A percentile compares a stretch with the other conserved stretches of the same genome.
phyloP scores from a whole-genome alignment of 2,329 filamentous ascomycete genomes.

The Penicillium nordicum region DNA sequence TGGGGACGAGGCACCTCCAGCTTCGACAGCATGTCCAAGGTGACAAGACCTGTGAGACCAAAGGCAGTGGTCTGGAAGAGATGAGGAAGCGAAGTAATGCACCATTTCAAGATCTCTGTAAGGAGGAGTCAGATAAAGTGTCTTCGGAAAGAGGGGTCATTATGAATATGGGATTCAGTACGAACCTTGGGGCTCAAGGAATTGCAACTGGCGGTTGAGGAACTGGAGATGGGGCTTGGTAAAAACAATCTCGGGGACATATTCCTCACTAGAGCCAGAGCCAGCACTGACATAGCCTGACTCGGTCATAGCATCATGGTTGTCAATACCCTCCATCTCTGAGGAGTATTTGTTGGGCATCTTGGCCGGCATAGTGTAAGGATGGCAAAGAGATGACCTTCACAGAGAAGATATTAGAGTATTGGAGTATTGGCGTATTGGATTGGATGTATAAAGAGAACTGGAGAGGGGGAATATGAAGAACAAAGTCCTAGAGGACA shows the following conservation, averaged over 20 bases:
- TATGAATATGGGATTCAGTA: constrained; percentile 7
- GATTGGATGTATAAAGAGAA: constrained; percentile 1
- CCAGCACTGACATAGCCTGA: constrained; percentile 71
- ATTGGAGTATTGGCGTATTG: neutral
- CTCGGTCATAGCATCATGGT: constrained; percentile 67
- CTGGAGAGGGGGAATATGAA: constrained; percentile 5
- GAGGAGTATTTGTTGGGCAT: constrained; percentile 36
- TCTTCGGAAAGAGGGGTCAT: constrained; percentile 4
- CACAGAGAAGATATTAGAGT: neutral
- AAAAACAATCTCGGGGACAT: constrained; percentile 75
- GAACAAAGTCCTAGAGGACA: constrained; percentile 14
- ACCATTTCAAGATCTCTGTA: constrained; percentile 83
- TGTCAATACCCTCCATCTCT: constrained; percentile 34
- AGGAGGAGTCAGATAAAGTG: constrained; percentile 15
- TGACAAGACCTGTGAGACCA: constrained; percentile 74
- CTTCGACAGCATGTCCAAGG: constrained; percentile 66
- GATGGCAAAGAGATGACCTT: neutral
- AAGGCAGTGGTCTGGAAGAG: constrained; percentile 86
- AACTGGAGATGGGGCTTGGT: constrained; percentile 84
- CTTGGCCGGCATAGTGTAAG: constrained; percentile 38
- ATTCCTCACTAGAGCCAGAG: constrained; percentile 59
- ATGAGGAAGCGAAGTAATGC: constrained; percentile 82
- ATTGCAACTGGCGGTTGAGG: constrained; percentile 83
- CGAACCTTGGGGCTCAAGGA: constrained; percentile 73
- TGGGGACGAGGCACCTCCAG: constrained; percentile 48